Base-by-base conservation (phyloP, 495 filamentous ascomycete genomes). In the Pyrenopolyporus hunteri region DNA sequence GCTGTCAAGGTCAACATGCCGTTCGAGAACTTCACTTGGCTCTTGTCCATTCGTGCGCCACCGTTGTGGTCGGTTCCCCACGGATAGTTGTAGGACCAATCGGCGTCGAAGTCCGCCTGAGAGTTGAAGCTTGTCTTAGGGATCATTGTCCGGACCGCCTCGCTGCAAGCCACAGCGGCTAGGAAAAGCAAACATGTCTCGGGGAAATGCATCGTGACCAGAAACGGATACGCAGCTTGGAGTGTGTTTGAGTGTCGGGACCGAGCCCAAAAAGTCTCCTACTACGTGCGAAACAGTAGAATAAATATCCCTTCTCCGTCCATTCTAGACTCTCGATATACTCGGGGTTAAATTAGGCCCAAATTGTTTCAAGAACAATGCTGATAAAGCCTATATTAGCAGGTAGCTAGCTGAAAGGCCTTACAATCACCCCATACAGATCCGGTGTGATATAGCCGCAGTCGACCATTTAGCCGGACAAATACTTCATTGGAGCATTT, bases 1-100 rank as follows among this genome's bases (percentile, higher is more conserved):
- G 80, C 79, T 2, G 79, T 82, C 23, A 82, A 54, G 3, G 75
- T 80, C n/a, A 81, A 48, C 43, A 68, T 68, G 13, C 72, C 74
- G 46, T 70, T 44, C 1, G 70, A 60, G 22, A 78, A 68, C 9
- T 55, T 23, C 25, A 78, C 71, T 23, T 79, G 75, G 6, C 45
- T 37, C 14, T 70, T 67, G 64, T 78, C 69, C 83, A 85, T 86
- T 35, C 82, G 80, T 2, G 83, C 83, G 0, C 76, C 81, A 25
- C 83, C 83, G 64, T 85, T 86, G 70, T 69, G 68, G 46, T 69
- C 66, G 9, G 57, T 72, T 6, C 73, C 67, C 70, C 70, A 74
- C 2, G 78, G 74, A 60, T 80, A 85, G 70, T 81, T 76, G 72
- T 83, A 82, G 61, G 57, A 66, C 72, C 83, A 85, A 64, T 80